These are phyloP conservation scores for Tolypocladium tropicale DNA, from an alignment of 2,329 filamentous ascomycete genomes.

Conservation along the genomic window DNA sequence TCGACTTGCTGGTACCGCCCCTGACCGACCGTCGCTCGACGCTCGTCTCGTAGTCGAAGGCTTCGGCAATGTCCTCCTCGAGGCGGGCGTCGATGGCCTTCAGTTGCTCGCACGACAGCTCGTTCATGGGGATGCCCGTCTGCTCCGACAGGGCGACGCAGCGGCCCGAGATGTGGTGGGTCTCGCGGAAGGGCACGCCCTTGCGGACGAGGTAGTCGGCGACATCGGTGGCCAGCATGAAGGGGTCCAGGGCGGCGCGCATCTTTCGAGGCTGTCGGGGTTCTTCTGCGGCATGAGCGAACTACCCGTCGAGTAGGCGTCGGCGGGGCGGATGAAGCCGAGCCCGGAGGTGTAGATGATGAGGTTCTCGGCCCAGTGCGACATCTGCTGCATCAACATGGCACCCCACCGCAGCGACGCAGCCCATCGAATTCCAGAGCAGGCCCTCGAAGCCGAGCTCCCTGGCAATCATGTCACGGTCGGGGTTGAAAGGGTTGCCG, in stretches of 20 bases:
- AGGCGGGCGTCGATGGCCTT: slow-evolving; percentile 60
- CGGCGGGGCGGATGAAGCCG: slow-evolving; percentile 63
- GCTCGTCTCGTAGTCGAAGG: slow-evolving; percentile 72
- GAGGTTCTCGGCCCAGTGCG: slow-evolving; percentile 73
- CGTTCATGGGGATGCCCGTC: slow-evolving; percentile 56
- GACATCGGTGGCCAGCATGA: slow-evolving; percentile 71
- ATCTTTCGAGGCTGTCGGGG: slow-evolving; percentile 69
- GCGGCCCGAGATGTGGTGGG: slow-evolving; percentile 66
- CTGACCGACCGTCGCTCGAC: slow-evolving; percentile 70
- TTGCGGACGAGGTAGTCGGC: slow-evolving; percentile 55
- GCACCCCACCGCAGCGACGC: slow-evolving; percentile 70
- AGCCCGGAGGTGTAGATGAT: slow-evolving; percentile 78
- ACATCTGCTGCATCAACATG: slow-evolving; percentile 71
- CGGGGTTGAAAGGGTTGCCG: slow-evolving; percentile 74
- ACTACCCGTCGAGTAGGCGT: slow-evolving; percentile 70
- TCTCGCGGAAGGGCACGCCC: slow-evolving; percentile 69
- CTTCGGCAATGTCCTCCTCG: slow-evolving; percentile 56
- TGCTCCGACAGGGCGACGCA: slow-evolving; percentile 30
- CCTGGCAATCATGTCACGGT: slow-evolving; percentile 6
- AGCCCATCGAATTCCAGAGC: slow-evolving; percentile 67
- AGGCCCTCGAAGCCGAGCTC: slow-evolving; percentile 73
- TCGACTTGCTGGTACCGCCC: slow-evolving; percentile 66
- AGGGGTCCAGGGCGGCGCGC: slow-evolving; percentile 65
- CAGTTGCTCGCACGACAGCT: slow-evolving; percentile 56
- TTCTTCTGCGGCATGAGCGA: slow-evolving; percentile 69